Evolutionary conservation across 805 yeast species (phyloP).

Genomic region (Cephaloascus albidus): DNA sequence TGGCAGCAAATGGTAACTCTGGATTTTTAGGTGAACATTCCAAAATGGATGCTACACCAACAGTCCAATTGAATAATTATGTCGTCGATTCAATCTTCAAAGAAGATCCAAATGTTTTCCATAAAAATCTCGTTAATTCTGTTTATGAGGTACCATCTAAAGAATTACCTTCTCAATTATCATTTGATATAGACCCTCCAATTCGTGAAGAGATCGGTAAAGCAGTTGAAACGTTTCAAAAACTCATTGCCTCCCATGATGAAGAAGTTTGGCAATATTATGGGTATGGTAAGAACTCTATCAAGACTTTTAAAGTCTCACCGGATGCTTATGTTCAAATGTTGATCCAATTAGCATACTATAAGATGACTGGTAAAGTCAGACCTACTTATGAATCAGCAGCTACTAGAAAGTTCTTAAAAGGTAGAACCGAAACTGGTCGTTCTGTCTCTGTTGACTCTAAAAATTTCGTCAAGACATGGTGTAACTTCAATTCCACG

Average conservation of each 20-base stretch:
- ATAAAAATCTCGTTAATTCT: constrained; percentile 5
- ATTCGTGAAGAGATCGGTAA: constrained; percentile 38
- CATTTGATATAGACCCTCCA: constrained; percentile 50
- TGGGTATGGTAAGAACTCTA: constrained; percentile 79
- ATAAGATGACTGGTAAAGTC: constrained; percentile 65
- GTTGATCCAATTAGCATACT: constrained; percentile 85
- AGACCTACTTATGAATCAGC: constrained; percentile 96
- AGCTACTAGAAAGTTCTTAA: constrained; percentile 79
- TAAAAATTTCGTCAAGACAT: constrained; percentile 59
- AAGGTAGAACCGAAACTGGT: constrained; percentile 93
- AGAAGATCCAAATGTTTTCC: constrained; percentile 26
- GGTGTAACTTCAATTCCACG: constrained; percentile 49
- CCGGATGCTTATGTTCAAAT: constrained; percentile 94
- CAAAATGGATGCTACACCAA: constrained; percentile 97
- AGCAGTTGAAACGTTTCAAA: constrained; percentile 49
- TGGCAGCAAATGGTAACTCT: constrained; percentile 74
- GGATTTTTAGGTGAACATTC: constrained; percentile 97
- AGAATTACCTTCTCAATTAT: constrained; percentile 16
- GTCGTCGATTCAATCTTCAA: constrained; percentile 48
- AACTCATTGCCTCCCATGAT: constrained; percentile 58
- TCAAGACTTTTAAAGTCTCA: constrained; percentile 75
- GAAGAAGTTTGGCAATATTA: constrained; percentile 71
- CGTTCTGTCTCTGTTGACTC: constrained; percentile 74
- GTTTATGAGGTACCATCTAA: not conserved
- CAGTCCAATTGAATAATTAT: constrained; percentile 76